Conservation (phyloP, 2,329 filamentous ascomycete genomes). For the Gremmenia infestans region DNA sequence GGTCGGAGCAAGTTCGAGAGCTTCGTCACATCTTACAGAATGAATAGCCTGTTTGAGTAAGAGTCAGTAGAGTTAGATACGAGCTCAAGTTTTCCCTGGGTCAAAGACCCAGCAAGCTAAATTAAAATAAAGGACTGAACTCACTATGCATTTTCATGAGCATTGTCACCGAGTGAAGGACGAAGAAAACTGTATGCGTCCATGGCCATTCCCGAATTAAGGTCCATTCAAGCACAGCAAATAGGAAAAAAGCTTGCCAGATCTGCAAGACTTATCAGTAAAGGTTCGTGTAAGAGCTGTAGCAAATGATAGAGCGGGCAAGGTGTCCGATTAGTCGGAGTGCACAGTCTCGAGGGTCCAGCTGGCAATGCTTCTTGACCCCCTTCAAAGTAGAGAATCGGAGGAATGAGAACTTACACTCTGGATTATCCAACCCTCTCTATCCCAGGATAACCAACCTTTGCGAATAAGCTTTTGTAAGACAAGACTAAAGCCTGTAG, state of each 20-base stretch:
- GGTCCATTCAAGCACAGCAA: constrained; percentile 58
- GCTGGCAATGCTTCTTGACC: neutral
- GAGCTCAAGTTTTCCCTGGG: neutral
- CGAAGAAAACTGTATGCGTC: constrained; percentile 76
- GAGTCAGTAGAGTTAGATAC: neutral
- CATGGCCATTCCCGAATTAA: constrained; percentile 73
- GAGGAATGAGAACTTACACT: constrained; percentile 42
- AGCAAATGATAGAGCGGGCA: neutral
- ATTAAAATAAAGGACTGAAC: neutral
- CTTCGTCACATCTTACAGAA: constrained; percentile 43
- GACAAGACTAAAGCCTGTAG: constrained; percentile 60
- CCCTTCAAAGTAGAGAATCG: neutral
- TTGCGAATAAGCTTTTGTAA: constrained; percentile 57
- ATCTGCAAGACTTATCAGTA: constrained; percentile 36
- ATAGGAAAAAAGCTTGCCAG: constrained; percentile 65
- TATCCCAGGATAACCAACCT: constrained; percentile 63
- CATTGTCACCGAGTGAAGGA: constrained; percentile 69
- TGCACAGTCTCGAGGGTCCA: no score
- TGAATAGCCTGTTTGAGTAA: constrained; percentile 47
- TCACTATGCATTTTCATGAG: constrained; percentile 74
- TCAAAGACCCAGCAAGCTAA: neutral
- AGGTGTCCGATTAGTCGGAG: no score
- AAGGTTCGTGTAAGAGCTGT: neutral
- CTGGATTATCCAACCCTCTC: constrained; percentile 67
- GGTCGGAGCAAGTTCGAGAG: neutral